Percentiles rank a stretch among this genome's conserved stretches.
phyloP scores from a whole-genome alignment of 2,329 filamentous ascomycete genomes.

The Ceratocystis harringtonii region DNA sequence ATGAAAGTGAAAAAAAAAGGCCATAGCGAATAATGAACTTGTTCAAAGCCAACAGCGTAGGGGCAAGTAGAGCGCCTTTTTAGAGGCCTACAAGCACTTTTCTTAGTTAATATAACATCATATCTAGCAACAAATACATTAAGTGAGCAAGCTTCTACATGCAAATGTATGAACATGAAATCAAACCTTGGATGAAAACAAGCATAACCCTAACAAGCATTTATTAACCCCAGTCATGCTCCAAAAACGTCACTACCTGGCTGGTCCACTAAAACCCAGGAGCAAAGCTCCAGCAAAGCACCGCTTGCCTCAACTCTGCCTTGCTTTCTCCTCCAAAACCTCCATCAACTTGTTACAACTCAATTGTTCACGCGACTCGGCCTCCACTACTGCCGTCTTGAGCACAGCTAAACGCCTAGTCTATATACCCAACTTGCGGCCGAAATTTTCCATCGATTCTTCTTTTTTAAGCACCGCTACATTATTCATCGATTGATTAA shows the following conservation, averaged over 20 bases:
- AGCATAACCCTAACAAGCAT: not conserved
- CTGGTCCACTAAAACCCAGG: not conserved
- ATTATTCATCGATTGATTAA: not conserved
- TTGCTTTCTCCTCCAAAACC: not conserved
- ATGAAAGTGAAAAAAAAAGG: no score
- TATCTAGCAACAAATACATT: no score
- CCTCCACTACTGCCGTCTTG: not conserved
- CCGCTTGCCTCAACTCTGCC: not conserved
- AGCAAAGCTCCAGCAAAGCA: conserved; percentile 3
- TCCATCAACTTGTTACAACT: not conserved
- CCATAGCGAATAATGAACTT: no score
- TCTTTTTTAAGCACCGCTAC: not conserved
- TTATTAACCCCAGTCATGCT: not conserved
- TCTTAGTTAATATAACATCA: no score
- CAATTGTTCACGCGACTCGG: not conserved
- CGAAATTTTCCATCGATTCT: not conserved
- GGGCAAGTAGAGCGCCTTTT: no score
- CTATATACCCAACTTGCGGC: not conserved
- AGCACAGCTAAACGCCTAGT: not conserved
- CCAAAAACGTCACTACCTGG: not conserved
- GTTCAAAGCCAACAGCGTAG: no score
- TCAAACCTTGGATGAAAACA: not conserved
- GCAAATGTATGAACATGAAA: not conserved
- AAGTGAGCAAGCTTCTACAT: no score
- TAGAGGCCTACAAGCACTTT: no score